These are phyloP conservation scores for Sporisorium exsertum DNA, from an alignment of 1,284 basidiomycete species.

Conservation along the genomic window DNA sequence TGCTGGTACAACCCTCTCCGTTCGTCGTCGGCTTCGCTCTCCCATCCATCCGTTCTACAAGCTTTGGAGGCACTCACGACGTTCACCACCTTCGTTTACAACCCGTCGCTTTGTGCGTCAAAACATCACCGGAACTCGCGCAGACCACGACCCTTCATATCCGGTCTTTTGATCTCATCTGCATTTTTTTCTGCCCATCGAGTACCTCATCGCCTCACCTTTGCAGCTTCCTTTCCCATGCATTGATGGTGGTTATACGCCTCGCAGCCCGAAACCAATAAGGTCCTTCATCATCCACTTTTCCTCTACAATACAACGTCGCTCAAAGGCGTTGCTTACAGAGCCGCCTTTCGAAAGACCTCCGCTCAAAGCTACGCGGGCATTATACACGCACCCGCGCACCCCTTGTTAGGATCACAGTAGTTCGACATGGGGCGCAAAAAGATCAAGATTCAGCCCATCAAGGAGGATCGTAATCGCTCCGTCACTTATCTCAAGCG, in stretches of 20 bases:
- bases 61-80: no score
- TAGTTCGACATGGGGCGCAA: constrained; percentile 78
- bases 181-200: no score
- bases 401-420: no score
- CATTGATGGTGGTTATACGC: constrained; percentile 2
- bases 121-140: no score
- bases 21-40: no score
- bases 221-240: not conserved
- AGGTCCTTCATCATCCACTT: not conserved
- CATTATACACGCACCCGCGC: constrained; percentile 13
- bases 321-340: not conserved
- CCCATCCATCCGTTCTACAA: no score
- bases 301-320: not conserved
- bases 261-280: not conserved
- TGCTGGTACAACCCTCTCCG: no score
- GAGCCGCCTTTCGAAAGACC: not conserved
- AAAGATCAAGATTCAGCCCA: constrained; percentile 90
- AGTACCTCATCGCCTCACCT: no score
- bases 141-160: no score
- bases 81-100: no score
- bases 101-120: no score
- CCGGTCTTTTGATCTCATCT: no score
- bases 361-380: not conserved
- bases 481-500: constrained; percentile 92
- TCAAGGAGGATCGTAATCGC: constrained; percentile 87